These are phyloP conservation scores for Sanghuangporus baumii DNA, from an alignment of 1,284 basidiomycete species.

Conservation along the genomic window DNA sequence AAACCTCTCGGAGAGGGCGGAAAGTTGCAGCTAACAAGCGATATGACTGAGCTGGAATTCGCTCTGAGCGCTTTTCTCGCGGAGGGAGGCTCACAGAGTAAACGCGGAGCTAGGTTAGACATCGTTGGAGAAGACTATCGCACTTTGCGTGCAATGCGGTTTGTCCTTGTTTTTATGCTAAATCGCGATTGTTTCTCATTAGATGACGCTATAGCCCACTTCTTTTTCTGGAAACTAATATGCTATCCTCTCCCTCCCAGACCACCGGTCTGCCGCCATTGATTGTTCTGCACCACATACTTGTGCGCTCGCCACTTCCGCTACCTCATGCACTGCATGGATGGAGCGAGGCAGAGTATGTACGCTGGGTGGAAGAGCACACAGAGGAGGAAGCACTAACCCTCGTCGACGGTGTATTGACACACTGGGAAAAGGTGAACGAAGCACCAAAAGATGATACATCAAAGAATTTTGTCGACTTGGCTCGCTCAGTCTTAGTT, in stretches of 20 bases:
- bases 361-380: conserved; percentile 81
- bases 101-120: conserved; percentile 61
- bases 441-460: conserved; percentile 42
- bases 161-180: conserved; percentile 21
- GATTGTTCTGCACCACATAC: conserved; percentile 85
- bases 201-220: conserved; percentile 50
- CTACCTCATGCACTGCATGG: conserved; percentile 84
- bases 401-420: conserved; percentile 63
- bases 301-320: conserved; percentile 82
- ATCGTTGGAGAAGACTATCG: conserved; percentile 77
- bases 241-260: conserved; percentile 56
- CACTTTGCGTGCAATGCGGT: conserved; percentile 77
- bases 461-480: conserved; percentile 51
- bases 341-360: conserved; percentile 92
- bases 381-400: conserved; percentile 65
- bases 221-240: conserved; percentile 77
- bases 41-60: conserved; percentile 96
- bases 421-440: conserved; percentile 66
- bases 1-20: conserved; percentile 84
- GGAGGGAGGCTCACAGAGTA: conserved; percentile 46
- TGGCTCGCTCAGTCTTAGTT: conserved; percentile 57
- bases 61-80: conserved; percentile 74
- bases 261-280: conserved; percentile 75
- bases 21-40: conserved; percentile 86
- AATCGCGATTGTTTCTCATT: background rate